phyloP scores from a whole-genome alignment of 805 yeast genomes.

The Wickerhamia fluorescens region DNA sequence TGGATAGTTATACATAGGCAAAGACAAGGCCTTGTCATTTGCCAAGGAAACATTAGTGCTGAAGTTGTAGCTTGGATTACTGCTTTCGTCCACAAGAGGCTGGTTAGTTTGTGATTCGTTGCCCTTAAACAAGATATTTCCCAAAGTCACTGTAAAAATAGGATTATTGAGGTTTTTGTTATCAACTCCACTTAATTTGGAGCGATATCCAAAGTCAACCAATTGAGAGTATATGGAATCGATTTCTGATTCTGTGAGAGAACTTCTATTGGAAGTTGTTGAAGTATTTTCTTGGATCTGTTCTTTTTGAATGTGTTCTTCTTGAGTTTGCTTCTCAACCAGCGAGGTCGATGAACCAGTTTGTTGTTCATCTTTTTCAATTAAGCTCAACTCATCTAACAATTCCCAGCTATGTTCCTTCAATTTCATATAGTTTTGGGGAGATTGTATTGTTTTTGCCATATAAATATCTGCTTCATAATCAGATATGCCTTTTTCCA shows the following conservation, averaged over 20 bases:
- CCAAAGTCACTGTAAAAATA: slow-evolving; percentile 31
- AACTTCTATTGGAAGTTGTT: not conserved
- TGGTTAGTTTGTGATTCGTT: slow-evolving; percentile 7
- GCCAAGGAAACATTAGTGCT: slow-evolving; percentile 26
- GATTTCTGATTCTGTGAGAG: slow-evolving; percentile 7
- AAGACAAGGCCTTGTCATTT: slow-evolving; percentile 23
- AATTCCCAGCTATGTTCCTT: slow-evolving; percentile 11
- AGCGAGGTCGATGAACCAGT: not conserved
- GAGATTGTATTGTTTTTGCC: too few species aligned
- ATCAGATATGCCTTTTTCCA: slow-evolving; percentile 6
- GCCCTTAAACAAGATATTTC: slow-evolving; percentile 27
- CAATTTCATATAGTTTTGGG: too few species aligned
- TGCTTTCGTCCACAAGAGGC: not conserved
- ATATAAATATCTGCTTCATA: slow-evolving; percentile 9
- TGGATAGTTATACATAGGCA: slow-evolving; percentile 17
- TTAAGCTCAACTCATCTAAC: slow-evolving; percentile 12
- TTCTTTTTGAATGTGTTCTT: not conserved
- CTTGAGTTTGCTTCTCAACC: slow-evolving; percentile 1
- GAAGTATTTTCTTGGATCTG: too few species aligned
- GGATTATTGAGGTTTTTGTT: slow-evolving; percentile 15
- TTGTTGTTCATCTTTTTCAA: slow-evolving; percentile 4
- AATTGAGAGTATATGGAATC: slow-evolving; percentile 18
- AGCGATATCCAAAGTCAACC: slow-evolving; percentile 19
- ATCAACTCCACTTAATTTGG: slow-evolving; percentile 14
- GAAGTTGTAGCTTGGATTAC: slow-evolving; percentile 16